Base-by-base conservation (phyloP, 495 filamentous ascomycete species). In the Aspergillus panamensis region DNA sequence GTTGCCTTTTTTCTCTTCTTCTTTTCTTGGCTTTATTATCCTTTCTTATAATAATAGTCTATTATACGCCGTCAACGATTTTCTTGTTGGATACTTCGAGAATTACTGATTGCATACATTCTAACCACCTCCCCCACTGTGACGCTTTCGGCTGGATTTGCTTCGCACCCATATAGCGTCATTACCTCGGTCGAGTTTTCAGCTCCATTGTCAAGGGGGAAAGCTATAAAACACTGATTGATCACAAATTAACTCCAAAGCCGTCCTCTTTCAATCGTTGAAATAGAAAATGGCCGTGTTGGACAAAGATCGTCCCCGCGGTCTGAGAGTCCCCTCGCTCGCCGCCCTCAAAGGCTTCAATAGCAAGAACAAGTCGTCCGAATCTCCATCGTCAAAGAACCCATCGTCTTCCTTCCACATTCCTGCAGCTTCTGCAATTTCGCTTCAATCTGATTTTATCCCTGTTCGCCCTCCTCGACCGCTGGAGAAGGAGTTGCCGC, bases 251-350 rank as follows among this genome's bases (percentile, higher is more conserved):
- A 16, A 52, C 5, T 31, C 43, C 53, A 44, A 54, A 31, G 48
- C 50, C 50, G 57, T 48, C 14, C 17, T 48, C 10, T 31, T 47
- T 13, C 6, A 45, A 8, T 32, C 42, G 12, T 21, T 39, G 31
- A 43, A 47, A 49, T 16, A 20, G 33, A 62, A 31, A 20, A 74
- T 76, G 72, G 72, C 73, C 5, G 67, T 75, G 43, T 66, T 73
- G 53, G 74, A 77, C 44, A 69, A 73, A 14, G 74, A 74, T 39
- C 71, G 73, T 51, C 66, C 73, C 9, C 67, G 68, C 0, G 74
- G 74, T 30, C 62, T 77, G 48, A 71, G 74, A 47, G 64, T 76
- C 10, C 71, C 73, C 0, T 75, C 73, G 12, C 64, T 73, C 13
- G 67, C 71, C 43, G 66, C 68, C 6, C 69, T 71, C 52, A 75